Evolutionary conservation across 1,284 basidiomycete genomes (phyloP), one percentile per base, ranked within the genome.

Genomic region (Blastosporella zonata): DNA sequence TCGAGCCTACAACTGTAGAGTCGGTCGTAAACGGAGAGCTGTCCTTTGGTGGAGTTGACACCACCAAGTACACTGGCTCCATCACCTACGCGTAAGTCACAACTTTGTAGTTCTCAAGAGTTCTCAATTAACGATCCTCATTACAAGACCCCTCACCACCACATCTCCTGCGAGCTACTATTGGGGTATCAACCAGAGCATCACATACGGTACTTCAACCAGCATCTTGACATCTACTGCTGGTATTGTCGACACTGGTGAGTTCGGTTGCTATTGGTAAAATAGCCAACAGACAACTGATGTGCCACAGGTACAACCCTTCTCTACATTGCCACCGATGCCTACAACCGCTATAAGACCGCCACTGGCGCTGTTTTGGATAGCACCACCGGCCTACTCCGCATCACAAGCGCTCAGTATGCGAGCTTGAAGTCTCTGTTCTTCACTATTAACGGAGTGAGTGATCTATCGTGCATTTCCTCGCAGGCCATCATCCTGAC

Each of bases 161-260:
- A 77, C 71, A 1, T 62, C 50, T 6, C 82, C 82, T 21, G 69
- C 81, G 8, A 66, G 57, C 42, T 53, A 65, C 31, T 85, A 73
- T 69, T 86, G 80, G 79, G 84, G 84, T 31, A 80, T 86, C 57
- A 67, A 81, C 59, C 72, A 84, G 64, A 69, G 72, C 38, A 70
- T 86, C 52, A 65, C 62, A 15, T 84, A 80, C 54, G 78, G 79
- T 21, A 21, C 59, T 17, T 64, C 66, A 5, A 72, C 62, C 12
- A 65, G 61, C 23, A 78, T 82, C 46, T 62, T 85, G 48, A 42
- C 64, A 2, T 59, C 53, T 25, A 77, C 74, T 13, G 74, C 80
- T 21, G 83, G 83, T 52, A 81, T 86, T 49, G 79, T 85, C 46
- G 83, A 85, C 62, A 83, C 81, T 20, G 79, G 58, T 58, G 28